phyloP scores from a whole-genome alignment of 176 grass and related monocot species.

The Aegilops bicornis region DNA sequence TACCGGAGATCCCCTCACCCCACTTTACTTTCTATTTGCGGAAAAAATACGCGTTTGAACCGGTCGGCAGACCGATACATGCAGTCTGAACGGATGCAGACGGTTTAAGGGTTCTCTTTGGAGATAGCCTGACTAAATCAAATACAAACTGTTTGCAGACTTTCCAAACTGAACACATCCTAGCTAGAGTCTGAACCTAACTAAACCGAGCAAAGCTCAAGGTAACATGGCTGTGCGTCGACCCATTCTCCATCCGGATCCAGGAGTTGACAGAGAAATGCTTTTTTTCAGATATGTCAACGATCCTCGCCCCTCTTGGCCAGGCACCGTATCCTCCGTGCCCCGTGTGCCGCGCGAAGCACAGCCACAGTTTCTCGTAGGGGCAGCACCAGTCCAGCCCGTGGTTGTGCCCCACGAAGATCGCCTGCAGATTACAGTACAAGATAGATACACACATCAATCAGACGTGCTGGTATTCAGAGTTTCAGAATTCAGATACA shows the following conservation, averaged over 20 bases:
- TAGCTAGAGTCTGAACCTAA: background rate
- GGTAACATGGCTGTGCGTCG: slow-evolving; percentile 49
- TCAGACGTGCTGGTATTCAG: no score
- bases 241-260: slow-evolving; percentile 87
- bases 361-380: slow-evolving; percentile 69
- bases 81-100: no score
- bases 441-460: no score
- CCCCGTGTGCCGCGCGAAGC: slow-evolving; percentile 79
- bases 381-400: slow-evolving; percentile 92
- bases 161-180: no score
- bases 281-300: slow-evolving; percentile 43
- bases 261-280: slow-evolving; percentile 53
- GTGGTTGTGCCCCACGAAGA: slow-evolving; percentile 90
- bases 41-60: no score
- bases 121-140: no score
- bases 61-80: no score
- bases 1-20: no score
- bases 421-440: slow-evolving; percentile 26
- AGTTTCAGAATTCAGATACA: background rate
- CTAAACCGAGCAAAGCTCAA: slow-evolving; percentile 2
- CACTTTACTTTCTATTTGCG: no score
- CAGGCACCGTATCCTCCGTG: slow-evolving; percentile 74
- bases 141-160: no score
- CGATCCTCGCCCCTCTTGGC: slow-evolving; percentile 70
- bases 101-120: no score